phyloP scores from a whole-genome alignment of 2,329 filamentous ascomycete genomes.

The Grosmannia clavigera region DNA sequence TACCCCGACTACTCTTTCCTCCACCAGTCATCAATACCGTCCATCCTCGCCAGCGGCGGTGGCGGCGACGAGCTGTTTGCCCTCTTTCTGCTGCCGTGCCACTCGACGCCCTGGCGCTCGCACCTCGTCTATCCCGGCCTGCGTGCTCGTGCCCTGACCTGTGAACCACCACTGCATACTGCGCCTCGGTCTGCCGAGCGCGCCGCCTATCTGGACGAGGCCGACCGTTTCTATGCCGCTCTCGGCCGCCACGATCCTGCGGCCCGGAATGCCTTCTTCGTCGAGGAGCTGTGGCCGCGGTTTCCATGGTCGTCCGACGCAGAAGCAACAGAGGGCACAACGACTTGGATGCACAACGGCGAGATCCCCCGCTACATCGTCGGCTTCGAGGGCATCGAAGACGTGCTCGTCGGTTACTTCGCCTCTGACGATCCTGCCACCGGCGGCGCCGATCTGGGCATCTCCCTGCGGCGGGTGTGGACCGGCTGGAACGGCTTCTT shows the following conservation, averaged over 20 bases:
- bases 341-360: constrained; percentile 11
- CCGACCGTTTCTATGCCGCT: constrained; percentile 77
- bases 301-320: background rate
- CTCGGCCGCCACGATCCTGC: constrained; percentile 12
- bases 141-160: constrained; percentile 72
- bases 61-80: constrained; percentile 41
- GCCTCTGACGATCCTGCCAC: constrained; percentile 13
- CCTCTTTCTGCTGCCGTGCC: constrained; percentile 88
- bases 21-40: constrained; percentile 3
- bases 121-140: constrained; percentile 67
- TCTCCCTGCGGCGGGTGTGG: constrained; percentile 38
- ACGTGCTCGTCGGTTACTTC: constrained; percentile 31
- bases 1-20: constrained; percentile 14
- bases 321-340: background rate
- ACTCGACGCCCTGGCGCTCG: constrained; percentile 89
- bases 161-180: constrained; percentile 72
- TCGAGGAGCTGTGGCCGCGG: constrained; percentile 34
- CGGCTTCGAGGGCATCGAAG: constrained; percentile 47
- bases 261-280: constrained; percentile 35
- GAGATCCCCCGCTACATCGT: constrained; percentile 44
- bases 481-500: constrained; percentile 47
- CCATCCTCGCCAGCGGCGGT: constrained; percentile 4
- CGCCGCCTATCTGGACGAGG: constrained; percentile 68
- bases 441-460: constrained; percentile 27
- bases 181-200: constrained; percentile 48